Evolutionary conservation across 2,329 filamentous ascomycete genomes (phyloP), one percentile per base, ranked within the genome.

Genomic region (Camptophora hylomeconis): DNA sequence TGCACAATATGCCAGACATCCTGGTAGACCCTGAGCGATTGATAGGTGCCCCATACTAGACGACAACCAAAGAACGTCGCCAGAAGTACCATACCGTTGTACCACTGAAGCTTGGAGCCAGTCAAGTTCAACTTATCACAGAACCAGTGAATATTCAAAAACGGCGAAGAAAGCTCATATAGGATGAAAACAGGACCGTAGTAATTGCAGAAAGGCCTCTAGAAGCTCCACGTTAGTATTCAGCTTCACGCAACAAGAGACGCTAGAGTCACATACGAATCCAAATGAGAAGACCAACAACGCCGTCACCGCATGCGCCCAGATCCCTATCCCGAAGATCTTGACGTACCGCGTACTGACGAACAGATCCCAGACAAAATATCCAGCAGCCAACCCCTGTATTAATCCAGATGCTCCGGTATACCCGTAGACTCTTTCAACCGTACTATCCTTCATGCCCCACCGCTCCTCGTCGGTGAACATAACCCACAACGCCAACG

Each of bases 71-170:
- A 74, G 54, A 76, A 76, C 26, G 63, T 65, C 21, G 47, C 42
- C 26, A 75, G 63, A 8, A 76, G 61, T 11, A 65, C 33, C 46
- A 72, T 67, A 43, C 72, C 72, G 45, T 76, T 76, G 47, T 74
- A 66, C 54, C 71, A 69, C 47, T 77, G 72, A 14, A 69, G 48
- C 27, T 57, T 61, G 27, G 63, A 67, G 29, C 72, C 72, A 4
- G 72, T 77, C 54, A 75, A 65, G 48, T 67, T 64, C 48, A 76
- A 57, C 53, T 77, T 77, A 48, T 77, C 72, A 46, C 70, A 69
- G 58, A 77, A 76, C 72, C 72, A 77, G 56, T 77, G 72, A 47
- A 76, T 67, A 51, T 77, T 77, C 38, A 76, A 60, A 50, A 76
- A 75, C 6, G 72, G 72, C 37, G 64, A 67, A 21, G 69, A 74